Base-by-base conservation (phyloP, 1,284 basidiomycete species). In the Ceratobasidium sp. region DNA sequence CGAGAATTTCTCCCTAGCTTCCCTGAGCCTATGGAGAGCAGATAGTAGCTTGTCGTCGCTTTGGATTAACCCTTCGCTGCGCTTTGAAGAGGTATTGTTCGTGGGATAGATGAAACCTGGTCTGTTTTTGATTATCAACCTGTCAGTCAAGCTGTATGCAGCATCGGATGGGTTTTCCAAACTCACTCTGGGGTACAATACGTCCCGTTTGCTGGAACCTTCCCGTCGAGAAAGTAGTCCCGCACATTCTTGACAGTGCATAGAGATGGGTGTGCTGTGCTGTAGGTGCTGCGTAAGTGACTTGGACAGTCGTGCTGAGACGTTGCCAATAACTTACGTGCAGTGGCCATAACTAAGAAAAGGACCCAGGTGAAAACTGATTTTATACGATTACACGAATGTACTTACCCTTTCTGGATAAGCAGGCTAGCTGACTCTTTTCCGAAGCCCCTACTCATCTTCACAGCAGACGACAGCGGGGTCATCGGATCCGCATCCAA, bases 401-500 rank as follows among this genome's bases (percentile, higher is more conserved):
- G 23, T 23, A 62, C 70, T 59, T n/a, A 76, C 76, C 76, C 77
- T 8, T 75, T 43, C 43, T 78, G 76, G 14, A 76, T 50, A 16
- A 78, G 38, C 11, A 77, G 67, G 1, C 72, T 67, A 0, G 76
- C 75, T 4, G 75, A 76, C 4, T 74, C 73, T 1, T 73, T 69
- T 21, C 76, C 75, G 61, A 79, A 75, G 11, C 67, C 72, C 0
- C 14, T 23, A 8, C 62, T 52, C 78, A 78, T 77, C 50, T 55
- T 64, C 1, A 47, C 50, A 1, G 78, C 78, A 1, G 77, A 57
- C 0, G 64, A 32, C 1, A 76, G 67, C 1, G 78, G 78, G 9
- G 78, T 77, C 54, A 79, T 76, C 3, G 77, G 77, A 47, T 79
- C 78, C 41, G 74, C 75, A 0, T 70, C 73, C n/a, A 72, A 74